Evolutionary conservation across 2,329 filamentous ascomycete genomes (phyloP).

Genomic region (Fragosphaeria purpurea): DNA sequence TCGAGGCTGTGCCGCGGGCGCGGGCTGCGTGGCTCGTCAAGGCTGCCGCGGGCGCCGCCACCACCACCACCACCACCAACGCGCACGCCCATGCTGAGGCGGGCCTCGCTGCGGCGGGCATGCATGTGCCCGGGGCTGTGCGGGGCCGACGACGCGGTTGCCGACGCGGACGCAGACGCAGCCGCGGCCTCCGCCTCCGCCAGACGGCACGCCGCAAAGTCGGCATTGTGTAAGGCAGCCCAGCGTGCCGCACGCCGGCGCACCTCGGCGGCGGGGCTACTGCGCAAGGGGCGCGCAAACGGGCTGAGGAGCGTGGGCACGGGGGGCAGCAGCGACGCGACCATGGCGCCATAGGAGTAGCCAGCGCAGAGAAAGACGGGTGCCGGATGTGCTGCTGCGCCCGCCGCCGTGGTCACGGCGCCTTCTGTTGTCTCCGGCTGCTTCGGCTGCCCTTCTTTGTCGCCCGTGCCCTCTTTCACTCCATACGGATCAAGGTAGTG

Average conservation of each 20-base stretch:
- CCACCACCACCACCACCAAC: slow-evolving; percentile 39
- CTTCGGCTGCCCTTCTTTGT: too few species aligned
- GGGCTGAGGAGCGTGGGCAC: slow-evolving; percentile 47
- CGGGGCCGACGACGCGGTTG: slow-evolving; percentile 19
- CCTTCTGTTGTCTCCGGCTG: background rate
- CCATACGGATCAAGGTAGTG: slow-evolving; percentile 42
- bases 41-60: slow-evolving; percentile 12
- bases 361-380: slow-evolving; percentile 51
- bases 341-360: slow-evolving; percentile 85
- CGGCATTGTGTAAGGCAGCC: slow-evolving; percentile 49
- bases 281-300: slow-evolving; percentile 44
- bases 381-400: too few species aligned
- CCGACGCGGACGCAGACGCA: slow-evolving; percentile 11
- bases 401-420: background rate
- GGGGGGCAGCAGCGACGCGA: slow-evolving; percentile 63
- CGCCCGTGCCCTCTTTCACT: background rate
- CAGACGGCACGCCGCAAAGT: slow-evolving; percentile 27
- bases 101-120: slow-evolving; percentile 12
- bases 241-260: slow-evolving; percentile 58
- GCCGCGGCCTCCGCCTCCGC: slow-evolving; percentile 18
- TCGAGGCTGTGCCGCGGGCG: slow-evolving; percentile 28
- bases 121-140: slow-evolving; percentile 1
- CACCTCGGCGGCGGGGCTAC: slow-evolving; percentile 57
- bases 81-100: slow-evolving; percentile 28
- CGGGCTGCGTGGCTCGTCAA: background rate